Evolutionary conservation across 2,329 filamentous ascomycete species (phyloP).

Genomic region (Phialophora chinensis): DNA sequence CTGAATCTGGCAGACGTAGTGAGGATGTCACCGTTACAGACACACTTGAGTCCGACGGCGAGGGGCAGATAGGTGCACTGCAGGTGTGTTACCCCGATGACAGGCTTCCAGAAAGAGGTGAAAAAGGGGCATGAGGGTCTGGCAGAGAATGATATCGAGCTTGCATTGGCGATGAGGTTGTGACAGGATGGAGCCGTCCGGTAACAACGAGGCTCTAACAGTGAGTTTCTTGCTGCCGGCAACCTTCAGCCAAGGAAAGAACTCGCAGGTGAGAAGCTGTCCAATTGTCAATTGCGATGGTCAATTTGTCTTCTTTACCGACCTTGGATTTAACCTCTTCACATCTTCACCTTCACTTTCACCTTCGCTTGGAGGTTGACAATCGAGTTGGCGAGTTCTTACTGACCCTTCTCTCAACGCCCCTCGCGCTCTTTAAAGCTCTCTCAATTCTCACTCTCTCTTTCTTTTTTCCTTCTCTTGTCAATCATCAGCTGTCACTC

Average conservation of each 20-base stretch:
- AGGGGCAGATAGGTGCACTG: slow-evolving; percentile 7
- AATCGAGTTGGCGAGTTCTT: not conserved
- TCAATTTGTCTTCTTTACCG: slow-evolving; percentile 11
- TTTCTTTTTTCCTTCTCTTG: not conserved
- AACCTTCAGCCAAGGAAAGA: not conserved
- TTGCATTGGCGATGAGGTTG: slow-evolving; percentile 1
- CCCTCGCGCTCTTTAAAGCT: slow-evolving; percentile 11
- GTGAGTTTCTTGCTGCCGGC: slow-evolving; percentile 4
- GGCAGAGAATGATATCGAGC: slow-evolving; percentile 4
- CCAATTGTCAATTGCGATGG: not conserved
- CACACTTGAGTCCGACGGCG: not conserved
- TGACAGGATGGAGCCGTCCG: slow-evolving; percentile 2
- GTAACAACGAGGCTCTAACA: not conserved
- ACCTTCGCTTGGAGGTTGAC: slow-evolving; percentile 10
- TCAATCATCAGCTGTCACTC: not conserved
- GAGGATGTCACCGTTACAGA: not conserved
- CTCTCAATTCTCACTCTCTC: not conserved
- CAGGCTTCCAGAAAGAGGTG: slow-evolving; percentile 18
- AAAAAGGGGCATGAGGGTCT: not conserved
- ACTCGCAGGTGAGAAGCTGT: slow-evolving; percentile 3
- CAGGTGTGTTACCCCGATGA: slow-evolving; percentile 9
- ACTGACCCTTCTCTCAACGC: slow-evolving; percentile 3
- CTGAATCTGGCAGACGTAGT: not conserved
- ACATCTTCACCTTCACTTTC: not conserved
- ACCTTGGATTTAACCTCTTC: not conserved